These are phyloP conservation scores for Onygenales sp. DNA, from an alignment of 2,329 filamentous ascomycete species.

Conservation along the genomic window DNA sequence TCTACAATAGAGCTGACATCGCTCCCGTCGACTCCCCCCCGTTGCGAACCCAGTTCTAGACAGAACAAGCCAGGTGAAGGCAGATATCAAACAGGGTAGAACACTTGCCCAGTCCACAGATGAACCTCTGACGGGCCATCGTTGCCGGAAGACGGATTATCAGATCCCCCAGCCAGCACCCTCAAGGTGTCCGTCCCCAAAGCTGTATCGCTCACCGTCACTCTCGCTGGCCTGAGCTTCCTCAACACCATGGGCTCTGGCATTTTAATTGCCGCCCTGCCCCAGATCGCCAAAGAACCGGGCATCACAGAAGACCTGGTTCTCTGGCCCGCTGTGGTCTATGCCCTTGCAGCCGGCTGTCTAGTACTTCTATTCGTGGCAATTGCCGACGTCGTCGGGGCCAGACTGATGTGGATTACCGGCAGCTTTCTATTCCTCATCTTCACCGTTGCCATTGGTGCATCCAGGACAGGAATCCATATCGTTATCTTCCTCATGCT, in stretches of 20 bases:
- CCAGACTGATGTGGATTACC: constrained; percentile 32
- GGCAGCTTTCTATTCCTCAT: constrained; percentile 32
- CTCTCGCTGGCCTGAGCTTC: constrained; percentile 21
- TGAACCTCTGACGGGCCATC: no score
- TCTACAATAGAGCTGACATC: no score
- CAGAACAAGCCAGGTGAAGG: no score
- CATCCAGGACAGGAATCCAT: constrained; percentile 23
- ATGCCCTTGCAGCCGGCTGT: constrained; percentile 33
- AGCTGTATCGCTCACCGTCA: constrained; percentile 15
- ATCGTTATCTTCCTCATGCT: constrained; percentile 37
- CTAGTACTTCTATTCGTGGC: constrained; percentile 37
- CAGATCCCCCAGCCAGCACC: no score
- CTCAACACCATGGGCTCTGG: constrained; percentile 22
- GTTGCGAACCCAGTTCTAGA: no score
- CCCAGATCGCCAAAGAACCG: constrained; percentile 19
- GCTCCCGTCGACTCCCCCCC: no score
- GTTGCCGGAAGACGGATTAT: no score
- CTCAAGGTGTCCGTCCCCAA: constrained; percentile 7
- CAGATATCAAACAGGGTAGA: no score
- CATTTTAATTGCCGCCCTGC: constrained; percentile 20
- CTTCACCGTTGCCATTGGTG: constrained; percentile 31
- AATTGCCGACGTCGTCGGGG: constrained; percentile 39
- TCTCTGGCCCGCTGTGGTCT: constrained; percentile 18
- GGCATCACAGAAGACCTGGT: constrained; percentile 15
- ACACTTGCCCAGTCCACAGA: no score